phyloP scores from a whole-genome alignment of 805 yeast genomes.

The Saturnispora kantuleensis region DNA sequence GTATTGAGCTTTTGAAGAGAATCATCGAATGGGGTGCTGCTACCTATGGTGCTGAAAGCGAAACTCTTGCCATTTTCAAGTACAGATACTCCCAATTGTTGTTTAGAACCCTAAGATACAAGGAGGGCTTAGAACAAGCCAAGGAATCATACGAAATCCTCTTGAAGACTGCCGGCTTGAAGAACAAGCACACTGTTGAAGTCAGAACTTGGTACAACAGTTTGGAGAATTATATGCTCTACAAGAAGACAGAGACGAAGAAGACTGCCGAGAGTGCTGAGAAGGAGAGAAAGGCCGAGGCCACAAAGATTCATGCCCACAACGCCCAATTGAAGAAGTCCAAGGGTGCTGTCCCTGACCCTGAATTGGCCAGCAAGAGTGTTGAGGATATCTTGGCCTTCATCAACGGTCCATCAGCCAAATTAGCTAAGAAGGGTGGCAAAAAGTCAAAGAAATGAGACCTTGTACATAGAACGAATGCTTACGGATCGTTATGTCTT shows the following conservation, averaged over 20 bases:
- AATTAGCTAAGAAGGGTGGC: constrained; percentile 24
- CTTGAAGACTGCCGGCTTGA: constrained; percentile 51
- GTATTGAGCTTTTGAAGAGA: constrained; percentile 43
- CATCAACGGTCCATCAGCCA: constrained; percentile 46
- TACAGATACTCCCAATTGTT: constrained; percentile 62
- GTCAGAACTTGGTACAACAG: constrained; percentile 54
- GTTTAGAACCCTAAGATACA: constrained; percentile 41
- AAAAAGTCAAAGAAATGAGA: constrained; percentile 17
- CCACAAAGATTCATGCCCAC: constrained; percentile 12
- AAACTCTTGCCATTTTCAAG: constrained; percentile 52
- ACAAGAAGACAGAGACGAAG: constrained; percentile 13
- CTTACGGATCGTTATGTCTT: too few relatives aligned
- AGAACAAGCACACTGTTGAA: constrained; percentile 58
- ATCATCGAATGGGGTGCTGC: constrained; percentile 42
- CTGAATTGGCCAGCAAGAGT: constrained; percentile 52
- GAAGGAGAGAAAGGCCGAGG: constrained; percentile 17
- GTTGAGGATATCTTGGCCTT: constrained; percentile 65
- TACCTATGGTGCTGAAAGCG: constrained; percentile 49
- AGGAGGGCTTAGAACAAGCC: constrained; percentile 47
- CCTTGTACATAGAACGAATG: not conserved
- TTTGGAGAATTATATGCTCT: constrained; percentile 38
- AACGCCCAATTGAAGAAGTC: constrained; percentile 24
- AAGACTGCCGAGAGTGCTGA: constrained; percentile 17
- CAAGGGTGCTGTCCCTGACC: constrained; percentile 31
- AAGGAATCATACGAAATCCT: constrained; percentile 49